Percentiles rank a stretch among this genome's conserved stretches.
Evolutionary conservation across 1,284 basidiomycete genomes (phyloP).

Genomic region (Cerrena zonata): DNA sequence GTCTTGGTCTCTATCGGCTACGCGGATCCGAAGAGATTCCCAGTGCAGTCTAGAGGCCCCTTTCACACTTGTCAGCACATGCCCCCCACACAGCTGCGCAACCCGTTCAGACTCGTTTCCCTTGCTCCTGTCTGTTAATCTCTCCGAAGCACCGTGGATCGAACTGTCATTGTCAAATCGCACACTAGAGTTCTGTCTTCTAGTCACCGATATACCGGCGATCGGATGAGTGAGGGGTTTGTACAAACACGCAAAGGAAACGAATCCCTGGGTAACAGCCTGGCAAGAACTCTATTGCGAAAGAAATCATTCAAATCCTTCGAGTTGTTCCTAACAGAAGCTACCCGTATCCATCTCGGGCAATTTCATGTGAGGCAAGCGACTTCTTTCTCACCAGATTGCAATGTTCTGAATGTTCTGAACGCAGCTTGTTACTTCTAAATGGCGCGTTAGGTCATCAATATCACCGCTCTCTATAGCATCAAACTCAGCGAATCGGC

Average conservation of each 20-base stretch:
- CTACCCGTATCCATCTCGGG: neutral
- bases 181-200: neutral
- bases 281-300: neutral
- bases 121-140: neutral
- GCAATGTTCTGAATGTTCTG: too few relatives aligned
- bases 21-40: neutral
- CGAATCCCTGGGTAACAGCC: neutral
- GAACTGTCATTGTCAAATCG: neutral
- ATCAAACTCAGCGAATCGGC: neutral
- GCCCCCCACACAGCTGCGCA: neutral
- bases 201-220: constrained; percentile 1
- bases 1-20: neutral
- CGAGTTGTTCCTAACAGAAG: neutral
- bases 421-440: too few relatives aligned
- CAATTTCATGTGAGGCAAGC: too few relatives aligned
- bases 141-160: neutral
- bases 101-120: neutral
- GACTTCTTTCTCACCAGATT: neutral
- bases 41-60: too few relatives aligned
- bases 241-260: too few relatives aligned
- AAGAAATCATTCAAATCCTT: too few relatives aligned
- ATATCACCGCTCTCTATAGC: neutral
- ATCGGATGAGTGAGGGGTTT: neutral
- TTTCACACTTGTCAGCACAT: neutral
- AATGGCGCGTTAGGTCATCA: neutral